Percentiles rank a stretch among this genome's conserved stretches.
phyloP scores from a whole-genome alignment of 129 eudicot species.

The Tanacetum coccineum region DNA sequence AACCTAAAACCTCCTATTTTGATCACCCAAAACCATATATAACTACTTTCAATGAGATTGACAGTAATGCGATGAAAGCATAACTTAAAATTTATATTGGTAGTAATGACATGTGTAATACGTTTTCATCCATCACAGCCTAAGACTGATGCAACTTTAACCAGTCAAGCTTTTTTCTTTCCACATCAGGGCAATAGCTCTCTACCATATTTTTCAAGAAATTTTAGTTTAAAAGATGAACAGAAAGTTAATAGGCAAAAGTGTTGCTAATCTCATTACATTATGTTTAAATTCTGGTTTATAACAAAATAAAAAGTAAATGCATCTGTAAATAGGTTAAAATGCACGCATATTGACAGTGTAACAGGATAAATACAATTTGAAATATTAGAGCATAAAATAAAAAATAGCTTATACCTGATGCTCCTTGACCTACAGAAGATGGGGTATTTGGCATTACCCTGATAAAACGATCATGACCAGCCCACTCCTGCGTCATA shows the following conservation, averaged over 20 bases:
- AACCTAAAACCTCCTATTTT: not conserved
- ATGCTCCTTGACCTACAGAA: conserved; percentile 94
- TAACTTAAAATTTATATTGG: too few species aligned
- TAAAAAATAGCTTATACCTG: conserved; percentile 44
- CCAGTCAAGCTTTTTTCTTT: too few species aligned
- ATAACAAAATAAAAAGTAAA: too few species aligned
- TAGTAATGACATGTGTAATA: too few species aligned
- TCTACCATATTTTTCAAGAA: not conserved
- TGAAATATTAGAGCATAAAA: not conserved
- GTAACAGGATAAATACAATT: not conserved
- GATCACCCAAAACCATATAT: not conserved
- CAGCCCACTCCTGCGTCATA: conserved; percentile 90
- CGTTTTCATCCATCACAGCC: too few species aligned
- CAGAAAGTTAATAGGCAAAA: too few species aligned
- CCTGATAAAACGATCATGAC: conserved; percentile 81
- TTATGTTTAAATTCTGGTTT: too few species aligned
- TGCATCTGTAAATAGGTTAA: not conserved
- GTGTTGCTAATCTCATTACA: too few species aligned
- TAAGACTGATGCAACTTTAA: too few species aligned
- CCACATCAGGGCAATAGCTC: too few species aligned
- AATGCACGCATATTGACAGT: not conserved
- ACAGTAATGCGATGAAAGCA: too few species aligned
- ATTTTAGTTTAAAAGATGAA: not conserved
- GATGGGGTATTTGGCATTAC: conserved; percentile 99
- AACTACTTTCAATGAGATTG: too few species aligned